Evolutionary conservation across 345 rosid genomes (phyloP).

Genomic region (Linum lewisii): DNA sequence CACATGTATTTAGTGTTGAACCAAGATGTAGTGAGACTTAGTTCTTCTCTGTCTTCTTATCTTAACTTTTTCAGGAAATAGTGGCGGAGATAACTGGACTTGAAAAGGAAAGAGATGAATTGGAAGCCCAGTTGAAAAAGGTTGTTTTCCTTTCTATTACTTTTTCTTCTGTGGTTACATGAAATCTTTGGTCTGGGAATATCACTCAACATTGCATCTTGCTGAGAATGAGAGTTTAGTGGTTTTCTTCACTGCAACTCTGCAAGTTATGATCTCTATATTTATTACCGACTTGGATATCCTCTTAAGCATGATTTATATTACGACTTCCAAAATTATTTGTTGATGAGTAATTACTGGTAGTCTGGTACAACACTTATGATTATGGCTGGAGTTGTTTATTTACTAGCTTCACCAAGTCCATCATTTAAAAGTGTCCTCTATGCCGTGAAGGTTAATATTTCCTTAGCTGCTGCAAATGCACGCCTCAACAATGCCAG

Average conservation of each 20-base stretch:
- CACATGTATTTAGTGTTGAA: not conserved
- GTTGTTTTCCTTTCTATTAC: conserved; percentile 25
- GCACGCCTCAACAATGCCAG: conserved; percentile 62
- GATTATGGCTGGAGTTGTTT: not conserved
- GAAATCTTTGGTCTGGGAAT: too few species aligned
- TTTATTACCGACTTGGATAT: too few species aligned
- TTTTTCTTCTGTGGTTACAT: too few species aligned
- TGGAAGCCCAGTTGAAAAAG: conserved; percentile 90
- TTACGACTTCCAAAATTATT: too few species aligned
- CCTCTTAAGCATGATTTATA: not conserved
- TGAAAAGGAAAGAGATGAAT: conserved; percentile 75
- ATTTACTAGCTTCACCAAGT: not conserved
- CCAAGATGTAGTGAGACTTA: not conserved
- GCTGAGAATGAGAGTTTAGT: too few species aligned
- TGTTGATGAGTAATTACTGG: not conserved
- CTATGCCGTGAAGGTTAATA: conserved; percentile 48
- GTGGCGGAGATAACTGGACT: conserved; percentile 63
- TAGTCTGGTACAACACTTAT: not conserved
- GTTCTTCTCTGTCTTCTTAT: not conserved
- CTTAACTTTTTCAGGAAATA: conserved; percentile 48
- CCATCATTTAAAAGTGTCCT: conserved; percentile 3
- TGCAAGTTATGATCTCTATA: too few species aligned
- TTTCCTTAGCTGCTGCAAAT: conserved; percentile 84
- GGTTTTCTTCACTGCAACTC: too few species aligned
- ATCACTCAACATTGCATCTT: too few species aligned